Conservation (phyloP, 164 flowering plant genomes). For the Pachysandra terminalis region DNA sequence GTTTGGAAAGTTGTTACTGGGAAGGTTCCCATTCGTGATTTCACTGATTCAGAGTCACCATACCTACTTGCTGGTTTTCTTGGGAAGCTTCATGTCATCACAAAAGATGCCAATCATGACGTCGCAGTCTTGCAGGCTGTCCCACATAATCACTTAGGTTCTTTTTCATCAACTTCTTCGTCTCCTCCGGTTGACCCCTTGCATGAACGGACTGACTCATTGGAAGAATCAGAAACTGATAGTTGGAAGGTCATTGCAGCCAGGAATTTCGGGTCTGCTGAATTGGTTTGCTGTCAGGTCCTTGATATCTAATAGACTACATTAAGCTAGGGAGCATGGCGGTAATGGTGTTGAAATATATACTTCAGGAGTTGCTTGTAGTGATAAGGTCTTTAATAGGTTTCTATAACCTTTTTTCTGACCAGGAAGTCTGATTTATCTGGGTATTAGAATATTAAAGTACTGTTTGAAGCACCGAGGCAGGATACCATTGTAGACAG, state of each 20-base stretch:
- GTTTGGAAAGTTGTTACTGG: constrained; percentile 74
- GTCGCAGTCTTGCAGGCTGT: constrained; percentile 51
- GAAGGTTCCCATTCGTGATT: constrained; percentile 63
- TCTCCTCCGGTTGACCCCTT: constrained; percentile 14
- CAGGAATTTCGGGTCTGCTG: constrained; percentile 45
- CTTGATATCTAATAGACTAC: constrained; percentile 40
- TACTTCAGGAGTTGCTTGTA: not conserved
- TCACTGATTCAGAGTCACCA: constrained; percentile 72
- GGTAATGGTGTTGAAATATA: not conserved
- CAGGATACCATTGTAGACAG: no score
- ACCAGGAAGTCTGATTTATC: not conserved
- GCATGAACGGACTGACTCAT: constrained; percentile 16
- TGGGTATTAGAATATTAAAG: not conserved
- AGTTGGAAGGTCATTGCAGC: constrained; percentile 50
- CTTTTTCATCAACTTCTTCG: constrained; percentile 26
- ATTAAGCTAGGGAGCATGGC: not conserved
- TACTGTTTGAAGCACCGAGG: not conserved
- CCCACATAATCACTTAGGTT: constrained; percentile 15
- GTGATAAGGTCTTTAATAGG: not conserved
- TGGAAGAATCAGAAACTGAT: constrained; percentile 24
- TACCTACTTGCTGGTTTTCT: constrained; percentile 74
- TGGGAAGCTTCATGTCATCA: constrained; percentile 79
- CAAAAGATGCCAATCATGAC: constrained; percentile 52
- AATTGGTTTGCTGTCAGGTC: constrained; percentile 64
- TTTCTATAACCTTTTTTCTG: not conserved